Evolutionary conservation across 2,329 filamentous ascomycete genomes (phyloP), one percentile per base, ranked within the genome.

Genomic region (Fusarium hainanense): DNA sequence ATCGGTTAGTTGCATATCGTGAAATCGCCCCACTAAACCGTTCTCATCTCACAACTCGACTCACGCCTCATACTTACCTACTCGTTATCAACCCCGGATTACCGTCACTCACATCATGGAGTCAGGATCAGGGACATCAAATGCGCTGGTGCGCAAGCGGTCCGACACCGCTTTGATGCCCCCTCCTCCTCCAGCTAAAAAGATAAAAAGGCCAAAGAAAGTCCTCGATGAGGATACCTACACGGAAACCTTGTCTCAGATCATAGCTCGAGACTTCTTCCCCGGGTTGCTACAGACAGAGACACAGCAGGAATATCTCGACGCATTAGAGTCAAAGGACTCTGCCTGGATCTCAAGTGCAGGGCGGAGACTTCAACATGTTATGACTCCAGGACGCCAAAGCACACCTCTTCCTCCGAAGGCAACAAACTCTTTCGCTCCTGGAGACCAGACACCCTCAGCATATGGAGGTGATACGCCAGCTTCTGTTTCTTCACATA

Each of bases 251-350:
- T 85, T 99, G 28, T 97, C 94, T 1, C 91, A 96, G 73, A 98
- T 99, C 77, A 97, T 99, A 68, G 93, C 93, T 12, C 90, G 96
- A 70, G 96, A 99, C 84, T 99, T 97, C 84, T 99, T 98, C 76
- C 96, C 96, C 0, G 96, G 95, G 0, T 85, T 99, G 1, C 83
- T 94, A 7, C 94, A 98, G 78, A 90, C 90, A 16, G 90, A 97
- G 74, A 91, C 91, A 1, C 94, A 98, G 78, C 90, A 94, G 77
- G 96, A 99, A 75, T 98, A 98, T 73, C 85, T 99, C 30, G 91
- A 97, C 75, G 96, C 96, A 0, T 82, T 98, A 11, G 94, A 97
- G 11, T 97, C 94, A 18, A 91, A 91, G 61, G 90, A 99, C 79
- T 83, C 87, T 52, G 87, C 88, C 71, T 98, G 96, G 95, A 98